phyloP scores from a whole-genome alignment of 805 yeast genomes.

The Pichia paraexigua region DNA sequence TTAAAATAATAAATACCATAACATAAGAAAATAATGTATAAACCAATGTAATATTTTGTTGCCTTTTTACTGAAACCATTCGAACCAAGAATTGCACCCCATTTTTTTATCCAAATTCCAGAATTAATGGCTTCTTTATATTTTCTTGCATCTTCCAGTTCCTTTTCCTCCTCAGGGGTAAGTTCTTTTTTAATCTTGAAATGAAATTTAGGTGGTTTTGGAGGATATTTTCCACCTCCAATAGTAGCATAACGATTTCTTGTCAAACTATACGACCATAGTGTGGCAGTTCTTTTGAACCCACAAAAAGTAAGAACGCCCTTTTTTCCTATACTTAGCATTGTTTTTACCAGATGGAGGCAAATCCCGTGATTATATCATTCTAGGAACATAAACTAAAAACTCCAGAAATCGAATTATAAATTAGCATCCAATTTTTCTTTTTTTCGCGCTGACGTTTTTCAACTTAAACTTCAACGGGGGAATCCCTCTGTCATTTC shows the following conservation, averaged over 20 bases:
- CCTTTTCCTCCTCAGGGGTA: constrained; percentile 23
- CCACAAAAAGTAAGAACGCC: background rate
- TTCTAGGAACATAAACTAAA: too few species aligned
- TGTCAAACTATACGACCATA: background rate
- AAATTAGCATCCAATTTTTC: too few species aligned
- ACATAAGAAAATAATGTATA: constrained; percentile 46
- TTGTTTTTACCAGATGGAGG: background rate
- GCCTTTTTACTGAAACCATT: constrained; percentile 52
- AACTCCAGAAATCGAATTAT: too few species aligned
- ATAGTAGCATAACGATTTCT: background rate
- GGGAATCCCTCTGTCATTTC: background rate
- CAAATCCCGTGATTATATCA: background rate
- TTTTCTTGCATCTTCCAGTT: constrained; percentile 23
- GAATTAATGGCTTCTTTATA: constrained; percentile 29
- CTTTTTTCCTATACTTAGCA: background rate
- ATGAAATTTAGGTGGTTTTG: constrained; percentile 21
- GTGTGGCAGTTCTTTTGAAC: background rate
- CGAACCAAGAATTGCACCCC: constrained; percentile 48
- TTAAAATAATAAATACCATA: constrained; percentile 61
- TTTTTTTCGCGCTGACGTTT: too few species aligned
- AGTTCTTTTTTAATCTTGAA: constrained; percentile 22
- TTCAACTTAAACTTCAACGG: too few species aligned
- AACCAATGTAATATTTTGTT: constrained; percentile 56
- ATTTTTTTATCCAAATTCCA: constrained; percentile 31
- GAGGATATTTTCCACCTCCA: constrained; percentile 3